These are phyloP conservation scores for Rhodotorula glutinis DNA, from an alignment of 1,284 basidiomycete species.

Conservation along the genomic window DNA sequence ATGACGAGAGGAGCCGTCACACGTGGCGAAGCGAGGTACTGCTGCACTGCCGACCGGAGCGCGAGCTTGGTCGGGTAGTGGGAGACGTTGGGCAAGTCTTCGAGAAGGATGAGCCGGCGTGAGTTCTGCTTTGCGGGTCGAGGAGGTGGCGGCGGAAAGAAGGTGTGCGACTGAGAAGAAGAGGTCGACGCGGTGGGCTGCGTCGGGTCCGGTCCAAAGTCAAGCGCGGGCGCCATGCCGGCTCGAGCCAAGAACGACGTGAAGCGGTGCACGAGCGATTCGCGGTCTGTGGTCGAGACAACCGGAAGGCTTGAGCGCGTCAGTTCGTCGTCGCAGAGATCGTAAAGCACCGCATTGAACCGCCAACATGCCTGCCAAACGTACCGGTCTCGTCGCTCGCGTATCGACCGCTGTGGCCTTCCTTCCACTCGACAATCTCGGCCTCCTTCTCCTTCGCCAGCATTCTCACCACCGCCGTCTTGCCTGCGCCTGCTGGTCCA, in stretches of 20 bases:
- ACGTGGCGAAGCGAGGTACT: conserved; percentile 51
- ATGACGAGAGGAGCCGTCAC: conserved; percentile 69
- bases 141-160: neutral
- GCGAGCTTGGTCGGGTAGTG: conserved; percentile 61
- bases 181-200: neutral
- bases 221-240: conserved; percentile 60
- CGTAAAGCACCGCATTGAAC: too few species aligned
- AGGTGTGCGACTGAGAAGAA: neutral
- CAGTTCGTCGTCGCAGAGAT: neutral
- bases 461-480: conserved; percentile 78
- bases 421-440: conserved; percentile 84
- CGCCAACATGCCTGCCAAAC: neutral
- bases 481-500: conserved; percentile 85
- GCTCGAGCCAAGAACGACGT: conserved; percentile 73
- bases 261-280: conserved; percentile 69
- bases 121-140: neutral
- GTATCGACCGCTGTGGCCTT: conserved; percentile 46
- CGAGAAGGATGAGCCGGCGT: conserved; percentile 67
- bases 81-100: conserved; percentile 85
- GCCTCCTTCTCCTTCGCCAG: conserved; percentile 71
- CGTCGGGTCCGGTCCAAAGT: conserved; percentile 45
- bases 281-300: conserved; percentile 46
- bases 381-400: neutral
- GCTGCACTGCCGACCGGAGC: conserved; percentile 69
- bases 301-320: conserved; percentile 13